Evolutionary conservation across 208 protist genomes (phyloP), one percentile per base, ranked within the genome.

Genomic region (Acanthamoeba comandoni): DNA sequence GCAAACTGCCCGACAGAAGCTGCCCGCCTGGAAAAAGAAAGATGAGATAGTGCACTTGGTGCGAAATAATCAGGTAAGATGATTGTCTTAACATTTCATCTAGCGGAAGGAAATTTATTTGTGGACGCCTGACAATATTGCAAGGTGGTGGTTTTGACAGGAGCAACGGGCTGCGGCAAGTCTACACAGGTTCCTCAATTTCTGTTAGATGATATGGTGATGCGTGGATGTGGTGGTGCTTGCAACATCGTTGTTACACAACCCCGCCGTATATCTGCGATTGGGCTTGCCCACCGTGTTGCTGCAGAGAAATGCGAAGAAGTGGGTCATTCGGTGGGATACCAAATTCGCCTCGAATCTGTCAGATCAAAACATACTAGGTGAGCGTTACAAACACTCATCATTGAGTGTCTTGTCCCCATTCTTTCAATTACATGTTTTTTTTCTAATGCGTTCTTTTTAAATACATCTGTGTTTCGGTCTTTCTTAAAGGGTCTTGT

Each of bases 121-220:
- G 88, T 95, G 57, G 73, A 87, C 7, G 96, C 97, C 87, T 95
- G 89, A 62, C 55, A 62, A 15, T 62, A 15, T 15, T n/a, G 19
- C 15, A 22, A 65, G n/a, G 96, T 98, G 9, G 91, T 97, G 9
- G 96, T 99, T 55, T 94, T 99, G 22, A 97, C 96, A 85, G 98
- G 98, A 29, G 98, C 97, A 58, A 99, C 98, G 8, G 98, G 98
- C 55, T 99, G 97, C 90, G 98, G 98, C 64, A 99, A 99, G 86
- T 98, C 97, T 19, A 99, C 98, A 43, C 98, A 99, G 92, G 95
- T 99, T 5, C 97, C 98, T 31, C 98, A 99, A 93, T 98, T 96
- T 89, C 96, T 99, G 39, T 91, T 98, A 9, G 97, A 98, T 84
- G 80, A 86, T 49, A 73, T 86, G 57, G 60, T 92, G 0, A 17